Percentiles rank a stretch among this genome's conserved stretches.
phyloP scores from a whole-genome alignment of 306 rosid species.

The Mimosa bimucronata region DNA sequence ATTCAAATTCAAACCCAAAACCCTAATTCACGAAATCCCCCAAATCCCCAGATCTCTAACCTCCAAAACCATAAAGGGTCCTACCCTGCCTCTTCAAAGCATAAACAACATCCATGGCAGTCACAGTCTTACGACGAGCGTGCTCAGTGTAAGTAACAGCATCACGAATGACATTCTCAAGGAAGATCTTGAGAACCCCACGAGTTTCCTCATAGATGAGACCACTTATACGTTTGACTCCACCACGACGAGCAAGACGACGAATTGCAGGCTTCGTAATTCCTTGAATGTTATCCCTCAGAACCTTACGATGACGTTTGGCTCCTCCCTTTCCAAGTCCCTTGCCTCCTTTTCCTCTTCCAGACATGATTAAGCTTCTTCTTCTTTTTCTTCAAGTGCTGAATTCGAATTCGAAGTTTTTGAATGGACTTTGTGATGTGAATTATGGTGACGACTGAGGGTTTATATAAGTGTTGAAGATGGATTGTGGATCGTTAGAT shows the following conservation, averaged over 20 bases:
- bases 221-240: slow-evolving; percentile 63
- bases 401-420: too few relatives aligned
- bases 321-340: slow-evolving; percentile 75
- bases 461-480: background rate
- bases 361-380: slow-evolving; percentile 44
- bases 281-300: slow-evolving; percentile 66
- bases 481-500: slow-evolving; percentile 32
- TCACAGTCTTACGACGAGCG: slow-evolving; percentile 64
- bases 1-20: background rate
- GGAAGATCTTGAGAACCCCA: slow-evolving; percentile 62
- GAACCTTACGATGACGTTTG: slow-evolving; percentile 66
- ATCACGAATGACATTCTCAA: slow-evolving; percentile 60
- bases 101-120: slow-evolving; percentile 68
- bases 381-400: background rate
- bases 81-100: slow-evolving; percentile 70
- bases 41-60: slow-evolving; percentile 34
- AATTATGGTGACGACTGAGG: too few relatives aligned
- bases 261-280: slow-evolving; percentile 66
- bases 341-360: slow-evolving; percentile 72
- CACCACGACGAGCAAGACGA: slow-evolving; percentile 62
- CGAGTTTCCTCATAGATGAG: slow-evolving; percentile 65
- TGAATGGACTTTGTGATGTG: too few relatives aligned
- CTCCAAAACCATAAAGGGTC: slow-evolving; percentile 63
- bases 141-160: slow-evolving; percentile 69
- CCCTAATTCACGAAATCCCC: slow-evolving; percentile 11